Base-by-base conservation (phyloP, 257 asterid genomes). In the Solanum etuberosum region DNA sequence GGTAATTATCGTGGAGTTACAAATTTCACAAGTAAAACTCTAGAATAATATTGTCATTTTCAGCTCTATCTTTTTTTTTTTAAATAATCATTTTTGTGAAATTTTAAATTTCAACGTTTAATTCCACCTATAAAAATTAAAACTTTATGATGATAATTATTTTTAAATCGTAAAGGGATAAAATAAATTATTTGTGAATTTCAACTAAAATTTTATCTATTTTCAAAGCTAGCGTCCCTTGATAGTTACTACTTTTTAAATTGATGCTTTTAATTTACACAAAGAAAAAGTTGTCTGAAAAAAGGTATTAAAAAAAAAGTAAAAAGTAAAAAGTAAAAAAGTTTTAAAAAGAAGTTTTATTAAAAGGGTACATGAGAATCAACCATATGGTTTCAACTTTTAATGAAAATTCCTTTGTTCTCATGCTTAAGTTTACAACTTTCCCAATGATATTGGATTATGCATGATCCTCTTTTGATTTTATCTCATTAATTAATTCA, bases 361-460 rank as follows among this genome's bases (percentile, higher is more conserved):
- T 80, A 46, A 80, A 80, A 81, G 89, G 65, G 73, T 78, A 46
- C 74, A 76, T 73, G 61, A 72, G 84, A 87, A 83, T 85, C 77
- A 76, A 86, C 40, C 85, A 57, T 35, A 74, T 73, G 37, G 84
- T 74, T 81, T 77, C 73, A 31, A 38, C 88, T 86, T 76, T 89
- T 65, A 13, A 85, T 84, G 54, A 68, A 48, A 89, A 85, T 87
- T 80, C 87, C 88, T 85, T 83, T 87, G 90, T 86, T 90, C 82
- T 77, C 74, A 84, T 85, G 87, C 91, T 83, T 11, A 68, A 72
- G 76, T 46, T 77, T 51, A 59, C 70, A 81, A 51, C 77, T 78
- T 86, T 86, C 86, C 88, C 86, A 40, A 86, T 81, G 76, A 51
- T 48, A 86, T 86, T 73, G 76, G 88, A 86, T 29, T 86, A 86